These are phyloP conservation scores for Auxenochlorella pyrenoidosa DNA, from an alignment of 139 green algal species.

Conservation along the genomic window DNA sequence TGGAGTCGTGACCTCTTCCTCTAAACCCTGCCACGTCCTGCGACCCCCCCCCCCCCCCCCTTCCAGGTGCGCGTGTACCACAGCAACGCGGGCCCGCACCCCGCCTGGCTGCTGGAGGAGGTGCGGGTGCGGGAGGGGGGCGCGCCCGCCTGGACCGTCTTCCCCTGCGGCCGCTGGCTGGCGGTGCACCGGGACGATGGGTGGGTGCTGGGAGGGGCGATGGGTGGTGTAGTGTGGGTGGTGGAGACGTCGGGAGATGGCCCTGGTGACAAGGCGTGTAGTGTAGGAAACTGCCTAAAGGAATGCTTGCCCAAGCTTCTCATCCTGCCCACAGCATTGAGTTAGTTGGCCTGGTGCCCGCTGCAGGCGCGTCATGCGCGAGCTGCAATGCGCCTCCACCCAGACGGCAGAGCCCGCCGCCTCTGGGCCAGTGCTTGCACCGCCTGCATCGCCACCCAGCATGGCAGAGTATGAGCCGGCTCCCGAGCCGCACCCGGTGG, in stretches of 20 bases:
- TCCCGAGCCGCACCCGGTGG: neutral
- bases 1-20: no score
- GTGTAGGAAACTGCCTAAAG: neutral
- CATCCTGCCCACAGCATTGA: no score
- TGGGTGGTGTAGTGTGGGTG: constrained; percentile 43
- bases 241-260: constrained; percentile 50
- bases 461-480: constrained; percentile 15
- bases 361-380: constrained; percentile 42
- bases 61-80: constrained; percentile 70
- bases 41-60: neutral
- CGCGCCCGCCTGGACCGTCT: constrained; percentile 51
- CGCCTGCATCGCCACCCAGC: constrained; percentile 49
- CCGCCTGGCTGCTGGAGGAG: constrained; percentile 75
- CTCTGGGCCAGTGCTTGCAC: constrained; percentile 58
- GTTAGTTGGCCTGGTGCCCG: neutral
- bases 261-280: constrained; percentile 52
- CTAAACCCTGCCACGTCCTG: no score
- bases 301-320: no score
- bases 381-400: constrained; percentile 8
- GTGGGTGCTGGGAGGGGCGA: constrained; percentile 59
- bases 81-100: constrained; percentile 68
- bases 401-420: neutral
- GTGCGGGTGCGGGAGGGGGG: constrained; percentile 68
- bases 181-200: constrained; percentile 67
- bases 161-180: constrained; percentile 74